Percentiles rank a stretch among this genome's conserved stretches.
Evolutionary conservation across 306 rosid species (phyloP).

Genomic region (Biancaea sappan): DNA sequence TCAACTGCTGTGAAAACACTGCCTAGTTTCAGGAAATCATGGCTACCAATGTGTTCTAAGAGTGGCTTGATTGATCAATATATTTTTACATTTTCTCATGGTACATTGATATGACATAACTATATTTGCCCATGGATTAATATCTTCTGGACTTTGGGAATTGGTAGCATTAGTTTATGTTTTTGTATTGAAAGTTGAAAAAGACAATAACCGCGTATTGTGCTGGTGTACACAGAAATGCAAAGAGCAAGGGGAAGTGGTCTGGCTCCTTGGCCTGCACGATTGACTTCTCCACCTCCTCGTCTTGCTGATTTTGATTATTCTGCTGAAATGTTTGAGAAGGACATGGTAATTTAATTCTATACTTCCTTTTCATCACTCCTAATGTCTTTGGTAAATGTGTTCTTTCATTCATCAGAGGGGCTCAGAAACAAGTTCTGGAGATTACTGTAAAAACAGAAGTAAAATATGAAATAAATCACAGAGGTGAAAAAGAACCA

Average conservation of each 20-base stretch:
- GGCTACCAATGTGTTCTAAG: neutral
- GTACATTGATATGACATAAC: neutral
- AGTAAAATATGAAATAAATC: neutral
- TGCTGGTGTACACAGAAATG: slow-evolving; percentile 59
- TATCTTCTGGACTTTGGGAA: slow-evolving; percentile 4
- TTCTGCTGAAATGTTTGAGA: slow-evolving; percentile 65
- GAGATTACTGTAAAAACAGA: slow-evolving; percentile 18
- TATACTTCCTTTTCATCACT: neutral
- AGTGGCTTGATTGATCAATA: slow-evolving; percentile 12
- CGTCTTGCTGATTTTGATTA: slow-evolving; percentile 88
- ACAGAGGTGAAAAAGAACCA: neutral
- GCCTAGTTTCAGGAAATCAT: neutral
- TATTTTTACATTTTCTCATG: slow-evolving; percentile 23
- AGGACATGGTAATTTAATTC: slow-evolving; percentile 65
- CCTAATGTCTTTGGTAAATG: slow-evolving; percentile 18
- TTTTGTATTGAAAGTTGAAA: slow-evolving; percentile 27
- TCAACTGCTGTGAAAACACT: neutral
- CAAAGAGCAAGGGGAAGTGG: slow-evolving; percentile 75
- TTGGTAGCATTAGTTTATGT: slow-evolving; percentile 26
- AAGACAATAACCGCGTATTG: slow-evolving; percentile 36
- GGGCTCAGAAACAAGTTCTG: slow-evolving; percentile 18
- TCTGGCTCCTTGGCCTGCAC: slow-evolving; percentile 89
- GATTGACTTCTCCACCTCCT: slow-evolving; percentile 85
- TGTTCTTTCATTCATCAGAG: neutral
- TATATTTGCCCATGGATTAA: neutral